Percentiles rank a stretch among this genome's conserved stretches.
These are phyloP conservation scores for Vitis amurensis DNA, from an alignment of 164 flowering plant genomes.

Conservation along the genomic window DNA sequence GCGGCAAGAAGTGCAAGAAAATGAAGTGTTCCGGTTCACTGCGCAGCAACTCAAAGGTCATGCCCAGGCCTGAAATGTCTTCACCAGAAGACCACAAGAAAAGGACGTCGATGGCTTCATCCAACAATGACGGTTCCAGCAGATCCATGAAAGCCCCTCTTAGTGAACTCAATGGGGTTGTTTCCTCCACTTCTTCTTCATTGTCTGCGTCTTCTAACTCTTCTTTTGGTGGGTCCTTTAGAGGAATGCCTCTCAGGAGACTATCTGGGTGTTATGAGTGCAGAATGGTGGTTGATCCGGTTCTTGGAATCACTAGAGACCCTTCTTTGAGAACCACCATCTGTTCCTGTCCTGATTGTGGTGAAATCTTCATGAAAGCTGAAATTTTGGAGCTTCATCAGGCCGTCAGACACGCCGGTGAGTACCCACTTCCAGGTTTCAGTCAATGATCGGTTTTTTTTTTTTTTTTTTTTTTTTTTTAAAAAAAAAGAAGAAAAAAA, in stretches of 20 bases:
- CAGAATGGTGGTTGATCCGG: constrained; percentile 84
- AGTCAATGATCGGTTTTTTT: no score
- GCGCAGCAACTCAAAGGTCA: constrained; percentile 74
- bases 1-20: constrained; percentile 56
- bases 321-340: constrained; percentile 61
- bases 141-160: constrained; percentile 51
- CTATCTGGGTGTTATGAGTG: constrained; percentile 93
- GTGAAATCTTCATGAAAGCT: constrained; percentile 72
- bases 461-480: no score
- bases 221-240: constrained; percentile 46
- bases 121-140: constrained; percentile 23
- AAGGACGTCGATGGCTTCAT: constrained; percentile 31
- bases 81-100: constrained; percentile 51
- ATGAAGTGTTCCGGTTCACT: constrained; percentile 76
- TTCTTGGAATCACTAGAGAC: constrained; percentile 58
- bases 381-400: constrained; percentile 85
- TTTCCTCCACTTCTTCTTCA: constrained; percentile 33
- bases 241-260: constrained; percentile 69
- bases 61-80: constrained; percentile 64
- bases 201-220: constrained; percentile 30
- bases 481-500: constrained; percentile 24
- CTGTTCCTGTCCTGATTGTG: constrained; percentile 76
- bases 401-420: constrained; percentile 90
- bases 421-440: neutral
- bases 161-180: constrained; percentile 33